Evolutionary conservation across 2,329 filamentous ascomycete genomes (phyloP).

Genomic region (Ilyonectria mors-panacis): DNA sequence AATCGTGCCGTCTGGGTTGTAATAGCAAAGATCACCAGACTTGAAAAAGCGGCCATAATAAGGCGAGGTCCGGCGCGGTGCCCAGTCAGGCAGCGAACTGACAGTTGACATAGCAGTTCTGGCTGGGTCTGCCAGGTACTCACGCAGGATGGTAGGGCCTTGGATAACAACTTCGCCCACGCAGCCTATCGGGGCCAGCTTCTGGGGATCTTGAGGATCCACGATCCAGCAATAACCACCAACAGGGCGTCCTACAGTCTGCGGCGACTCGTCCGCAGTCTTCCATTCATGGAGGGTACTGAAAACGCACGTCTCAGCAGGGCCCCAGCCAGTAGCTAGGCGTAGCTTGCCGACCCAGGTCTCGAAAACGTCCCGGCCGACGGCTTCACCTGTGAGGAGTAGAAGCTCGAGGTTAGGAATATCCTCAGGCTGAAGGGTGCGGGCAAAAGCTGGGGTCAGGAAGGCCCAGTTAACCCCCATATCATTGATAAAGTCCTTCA

Average conservation of each 20-base stretch:
- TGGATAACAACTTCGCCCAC: slow-evolving; percentile 40
- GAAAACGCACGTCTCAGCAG: slow-evolving; percentile 40
- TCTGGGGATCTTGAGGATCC: slow-evolving; percentile 36
- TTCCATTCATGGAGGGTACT: slow-evolving; percentile 25
- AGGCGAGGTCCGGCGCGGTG: slow-evolving; percentile 32
- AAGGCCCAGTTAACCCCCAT: slow-evolving; percentile 41
- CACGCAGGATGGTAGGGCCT: slow-evolving; percentile 41
- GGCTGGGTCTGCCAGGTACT: slow-evolving; percentile 39
- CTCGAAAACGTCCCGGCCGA: slow-evolving; percentile 32
- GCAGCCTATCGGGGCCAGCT: slow-evolving; percentile 34
- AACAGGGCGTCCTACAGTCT: slow-evolving; percentile 30
- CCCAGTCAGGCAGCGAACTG: slow-evolving; percentile 46
- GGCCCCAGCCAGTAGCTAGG: slow-evolving; percentile 44
- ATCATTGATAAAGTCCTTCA: slow-evolving; percentile 35
- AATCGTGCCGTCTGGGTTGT: slow-evolving; percentile 54
- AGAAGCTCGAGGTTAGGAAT: slow-evolving; percentile 30
- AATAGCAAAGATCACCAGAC: slow-evolving; percentile 44
- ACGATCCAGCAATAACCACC: slow-evolving; percentile 38
- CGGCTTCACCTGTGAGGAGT: slow-evolving; percentile 41
- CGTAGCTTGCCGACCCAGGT: slow-evolving; percentile 38
- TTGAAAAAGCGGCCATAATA: slow-evolving; percentile 37
- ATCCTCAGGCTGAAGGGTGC: slow-evolving; percentile 33
- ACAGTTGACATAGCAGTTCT: slow-evolving; percentile 49
- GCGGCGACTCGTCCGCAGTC: neutral
- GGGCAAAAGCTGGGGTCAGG: slow-evolving; percentile 44